Evolutionary conservation across 345 rosid species (phyloP).

Genomic region (Aquilaria sinensis): DNA sequence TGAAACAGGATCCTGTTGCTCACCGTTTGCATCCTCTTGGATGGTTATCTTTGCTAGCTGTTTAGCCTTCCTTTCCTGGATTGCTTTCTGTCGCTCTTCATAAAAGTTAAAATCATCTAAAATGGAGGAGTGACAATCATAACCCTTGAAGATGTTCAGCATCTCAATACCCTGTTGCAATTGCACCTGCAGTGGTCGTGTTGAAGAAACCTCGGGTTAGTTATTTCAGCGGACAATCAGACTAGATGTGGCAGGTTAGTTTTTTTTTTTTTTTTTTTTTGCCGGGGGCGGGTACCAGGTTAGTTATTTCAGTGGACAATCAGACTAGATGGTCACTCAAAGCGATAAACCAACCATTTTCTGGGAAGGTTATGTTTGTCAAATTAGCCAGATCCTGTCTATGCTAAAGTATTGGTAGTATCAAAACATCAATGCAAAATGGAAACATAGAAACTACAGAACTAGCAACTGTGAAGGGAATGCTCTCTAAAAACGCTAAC

Average conservation of each 20-base stretch:
- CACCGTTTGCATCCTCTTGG: constrained; percentile 15
- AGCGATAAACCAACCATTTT: no score
- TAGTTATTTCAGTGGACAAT: background rate
- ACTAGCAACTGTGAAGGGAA: no score
- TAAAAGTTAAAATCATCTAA: constrained; percentile 75
- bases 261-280: no score
- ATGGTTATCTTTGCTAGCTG: constrained; percentile 28
- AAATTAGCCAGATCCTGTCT: no score
- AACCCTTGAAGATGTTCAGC: constrained; percentile 49
- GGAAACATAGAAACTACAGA: no score
- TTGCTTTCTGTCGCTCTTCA: constrained; percentile 68
- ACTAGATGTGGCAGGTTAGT: no score
- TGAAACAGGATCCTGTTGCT: constrained; percentile 14
- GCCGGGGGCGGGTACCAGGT: no score
- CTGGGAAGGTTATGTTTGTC: no score
- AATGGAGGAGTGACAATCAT: constrained; percentile 47
- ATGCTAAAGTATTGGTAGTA: no score
- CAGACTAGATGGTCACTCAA: no score
- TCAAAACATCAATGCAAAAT: no score
- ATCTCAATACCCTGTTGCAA: constrained; percentile 65
- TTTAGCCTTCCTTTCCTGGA: constrained; percentile 59
- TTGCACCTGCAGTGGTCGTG: constrained; percentile 42
- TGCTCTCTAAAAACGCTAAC: no score
- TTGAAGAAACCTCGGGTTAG: background rate
- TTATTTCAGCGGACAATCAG: background rate